These are phyloP conservation scores for Flaveria robusta DNA, from an alignment of 129 eudicot genomes.

Conservation along the genomic window DNA sequence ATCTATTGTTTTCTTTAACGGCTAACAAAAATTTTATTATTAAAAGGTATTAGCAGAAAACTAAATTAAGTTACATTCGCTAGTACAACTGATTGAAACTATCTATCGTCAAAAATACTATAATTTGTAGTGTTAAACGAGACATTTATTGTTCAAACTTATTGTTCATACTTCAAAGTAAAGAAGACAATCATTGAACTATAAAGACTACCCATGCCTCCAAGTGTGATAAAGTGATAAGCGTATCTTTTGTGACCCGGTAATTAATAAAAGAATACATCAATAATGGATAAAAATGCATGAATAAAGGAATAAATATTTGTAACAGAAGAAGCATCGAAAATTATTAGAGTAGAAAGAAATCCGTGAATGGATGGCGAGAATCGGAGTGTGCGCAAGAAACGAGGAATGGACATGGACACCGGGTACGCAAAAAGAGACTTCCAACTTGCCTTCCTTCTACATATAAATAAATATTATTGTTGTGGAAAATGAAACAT, in stretches of 20 bases:
- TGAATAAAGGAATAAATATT: neutral
- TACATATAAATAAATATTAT: neutral
- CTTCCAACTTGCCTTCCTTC: conserved; percentile 31
- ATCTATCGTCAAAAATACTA: too few relatives aligned
- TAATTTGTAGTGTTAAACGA: too few relatives aligned
- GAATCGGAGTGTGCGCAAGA: conserved; percentile 6
- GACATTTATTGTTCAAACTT: too few relatives aligned
- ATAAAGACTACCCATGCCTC: neutral
- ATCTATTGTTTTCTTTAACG: too few relatives aligned
- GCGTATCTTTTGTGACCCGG: neutral
- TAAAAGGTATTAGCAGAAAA: too few relatives aligned
- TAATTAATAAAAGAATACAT: neutral
- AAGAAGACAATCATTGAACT: neutral
- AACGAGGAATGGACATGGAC: conserved; percentile 25
- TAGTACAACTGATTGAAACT: too few relatives aligned
- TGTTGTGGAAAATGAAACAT: neutral
- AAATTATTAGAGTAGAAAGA: neutral
- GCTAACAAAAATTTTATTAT: too few relatives aligned
- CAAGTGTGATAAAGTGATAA: neutral
- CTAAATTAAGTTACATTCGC: too few relatives aligned
- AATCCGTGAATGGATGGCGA: neutral
- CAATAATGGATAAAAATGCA: neutral
- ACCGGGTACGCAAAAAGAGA: conserved; percentile 25
- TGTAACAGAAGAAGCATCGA: neutral
- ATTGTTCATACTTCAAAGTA: neutral